Evolutionary conservation across 1,139 yeast species (phyloP).

Genomic region (Yamadazyma atmosphaerica): DNA sequence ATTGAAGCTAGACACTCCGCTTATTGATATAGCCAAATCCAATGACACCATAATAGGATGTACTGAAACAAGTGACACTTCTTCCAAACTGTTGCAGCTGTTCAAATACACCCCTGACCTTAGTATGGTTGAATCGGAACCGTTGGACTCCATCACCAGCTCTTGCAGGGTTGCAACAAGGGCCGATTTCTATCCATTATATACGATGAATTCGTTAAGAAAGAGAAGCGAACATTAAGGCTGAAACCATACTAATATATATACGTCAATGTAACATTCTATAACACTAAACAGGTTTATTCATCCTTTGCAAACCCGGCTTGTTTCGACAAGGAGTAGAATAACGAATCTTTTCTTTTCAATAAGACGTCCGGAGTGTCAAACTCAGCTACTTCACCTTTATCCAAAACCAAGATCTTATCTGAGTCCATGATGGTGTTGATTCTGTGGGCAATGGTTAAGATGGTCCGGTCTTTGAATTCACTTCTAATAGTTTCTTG

Average conservation of each 20-base stretch:
- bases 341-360: slow-evolving; percentile 65
- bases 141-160: slow-evolving; percentile 10
- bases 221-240: slow-evolving; percentile 80
- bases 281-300: no score
- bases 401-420: slow-evolving; percentile 79
- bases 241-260: no score
- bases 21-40: slow-evolving; percentile 27
- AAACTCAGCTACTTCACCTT: slow-evolving; percentile 84
- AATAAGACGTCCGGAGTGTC: slow-evolving; percentile 75
- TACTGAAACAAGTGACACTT: slow-evolving; percentile 41
- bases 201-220: slow-evolving; percentile 62
- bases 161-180: slow-evolving; percentile 20
- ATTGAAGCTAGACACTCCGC: slow-evolving; percentile 22
- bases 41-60: slow-evolving; percentile 42
- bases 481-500: slow-evolving; percentile 87
- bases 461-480: slow-evolving; percentile 83
- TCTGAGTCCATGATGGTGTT: slow-evolving; percentile 94
- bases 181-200: slow-evolving; percentile 60
- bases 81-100: slow-evolving; percentile 25
- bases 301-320: slow-evolving; percentile 50
- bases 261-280: no score
- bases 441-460: slow-evolving; percentile 93
- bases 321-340: slow-evolving; percentile 75
- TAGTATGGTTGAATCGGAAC: slow-evolving; percentile 4
- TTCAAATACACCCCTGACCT: slow-evolving; percentile 17